Evolutionary conservation across 352 stramenopile species (phyloP).

Genomic region (Globisporangium spinosum): DNA sequence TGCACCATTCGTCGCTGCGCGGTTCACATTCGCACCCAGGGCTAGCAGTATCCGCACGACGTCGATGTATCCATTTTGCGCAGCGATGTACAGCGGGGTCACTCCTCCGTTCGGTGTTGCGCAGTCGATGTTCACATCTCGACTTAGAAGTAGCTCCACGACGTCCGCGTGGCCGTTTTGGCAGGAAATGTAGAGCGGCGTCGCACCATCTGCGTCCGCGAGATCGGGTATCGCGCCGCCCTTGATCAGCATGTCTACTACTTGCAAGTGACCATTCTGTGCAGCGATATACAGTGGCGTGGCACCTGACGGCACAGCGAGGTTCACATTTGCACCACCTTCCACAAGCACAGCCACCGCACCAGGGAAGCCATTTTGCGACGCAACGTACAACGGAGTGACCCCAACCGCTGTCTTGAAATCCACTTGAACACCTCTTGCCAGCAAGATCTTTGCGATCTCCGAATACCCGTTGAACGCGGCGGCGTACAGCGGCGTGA

Average conservation of each 20-base stretch:
- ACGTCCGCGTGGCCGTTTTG: conserved; percentile 10
- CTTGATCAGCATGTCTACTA: conserved; percentile 4
- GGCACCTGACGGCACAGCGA: not conserved
- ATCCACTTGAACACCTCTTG: conserved; percentile 2
- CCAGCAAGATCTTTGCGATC: conserved; percentile 6
- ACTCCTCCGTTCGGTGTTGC: not conserved
- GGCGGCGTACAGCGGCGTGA: conserved; percentile 10
- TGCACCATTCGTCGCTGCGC: not conserved
- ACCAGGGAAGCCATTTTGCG: conserved; percentile 5
- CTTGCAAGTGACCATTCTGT: not conserved
- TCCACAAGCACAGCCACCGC: not conserved
- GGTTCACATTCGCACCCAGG: not conserved
- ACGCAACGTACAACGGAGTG: conserved; percentile 10
- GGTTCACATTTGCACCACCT: conserved; percentile 5
- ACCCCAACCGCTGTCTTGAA: conserved; percentile 8
- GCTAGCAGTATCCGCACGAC: conserved; percentile 5
- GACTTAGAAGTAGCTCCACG: not conserved
- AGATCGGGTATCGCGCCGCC: not conserved
- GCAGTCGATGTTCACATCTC: conserved; percentile 2
- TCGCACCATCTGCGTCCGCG: conserved; percentile 2
- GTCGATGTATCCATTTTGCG: not conserved
- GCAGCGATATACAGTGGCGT: conserved; percentile 11
- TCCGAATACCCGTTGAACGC: conserved; percentile 8
- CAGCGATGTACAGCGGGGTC: conserved; percentile 8
- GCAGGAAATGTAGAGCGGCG: conserved; percentile 9